Base-by-base conservation (phyloP, 2,329 filamentous ascomycete genomes). In the Monilinia fructigena region DNA sequence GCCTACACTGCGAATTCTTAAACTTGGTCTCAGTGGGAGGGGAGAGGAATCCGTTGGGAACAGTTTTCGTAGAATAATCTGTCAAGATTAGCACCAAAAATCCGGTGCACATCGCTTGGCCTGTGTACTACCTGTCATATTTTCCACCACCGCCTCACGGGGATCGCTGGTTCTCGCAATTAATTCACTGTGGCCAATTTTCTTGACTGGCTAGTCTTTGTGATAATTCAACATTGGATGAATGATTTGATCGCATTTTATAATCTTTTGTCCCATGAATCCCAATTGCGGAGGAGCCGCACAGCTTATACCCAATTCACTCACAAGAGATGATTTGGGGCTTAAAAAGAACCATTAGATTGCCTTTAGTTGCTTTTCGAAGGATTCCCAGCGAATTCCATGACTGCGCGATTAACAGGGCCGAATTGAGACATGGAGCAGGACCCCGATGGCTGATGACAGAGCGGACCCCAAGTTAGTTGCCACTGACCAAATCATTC, bases 41-140 rank as follows among this genome's bases (percentile, higher is more conserved):
- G 26, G 56, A 35, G 42, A 60, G 56, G 20, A 60, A 60, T 4
- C 42, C 42, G 14, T 60, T 35, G 28, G 45, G 3, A 60, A 16
- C 3, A 31, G 3, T 35, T 12, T 60, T 28, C 20, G 11, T 48
- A 8, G 56, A 2, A 60, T 48, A 23, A 38, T 38, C 56, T 60
- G 20, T 60, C 18, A 18, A 48, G 8, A 20, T 60, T 35, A 60
- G 56, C 56, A 20, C 12, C 28, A 18, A 59, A 23, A 48, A 23
- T 23, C n/a, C 1, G 20, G 35, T 23, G 8, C 12, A 38, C 16
- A 23, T 23, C 20, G 3, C 28, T 48, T 60, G 3, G 42, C 42
- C 35, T 48, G 20, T 12, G 42, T 60, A 48, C 20, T 35, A 48
- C 56, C 28, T 60, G 56, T 23, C 56, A 60, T 60, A 11, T 16